Evolutionary conservation across 768 basidiomycete species (phyloP), one percentile per base, ranked within the genome.

Genomic region (Suillus fuscotomentosus): DNA sequence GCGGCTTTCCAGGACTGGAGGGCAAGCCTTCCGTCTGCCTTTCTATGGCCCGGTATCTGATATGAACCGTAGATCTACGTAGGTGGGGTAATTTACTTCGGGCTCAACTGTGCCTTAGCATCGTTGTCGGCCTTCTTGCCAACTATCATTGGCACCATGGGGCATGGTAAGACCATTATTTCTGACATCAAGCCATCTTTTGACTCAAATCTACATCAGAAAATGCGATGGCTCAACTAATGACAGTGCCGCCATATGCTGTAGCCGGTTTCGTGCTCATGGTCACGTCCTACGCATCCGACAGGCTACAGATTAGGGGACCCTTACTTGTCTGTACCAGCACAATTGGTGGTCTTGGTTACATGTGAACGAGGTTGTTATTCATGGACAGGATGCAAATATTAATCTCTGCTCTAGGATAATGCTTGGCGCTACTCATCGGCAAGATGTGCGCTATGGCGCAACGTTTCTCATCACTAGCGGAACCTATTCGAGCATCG

Each of bases 221-320:
- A 17, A 70, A 77, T 57, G 83, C 82, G 4, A 64, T 81, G 51
- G 79, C 81, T 0, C 83, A 86, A 67, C 71, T 86, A 1, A 77
- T 84, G 68, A 83, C 83, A 6, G 84, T 86, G 13, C 83, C 85
- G 8, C 85, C 85, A 10, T 86, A 86, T 66, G 82, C 82, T 7
- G 77, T 78, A 4, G 79, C 79, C 1, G 72, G 81, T 11, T 60
- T 77, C 13, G 70, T 83, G 42, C 68, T 83, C 11, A 66, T 80
- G 59, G 36, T 69, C 14, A 61, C 72, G 10, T 80, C 78, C 1
- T 84, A 79, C 64, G 64, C 65, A 22, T 83, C 85, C 6, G 82
- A 84, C 66, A 74, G 79, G 64, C 73, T 81, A 2, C 79, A 80
- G 63, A 77, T 71, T 54, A 80, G 84, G 24, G 84, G 84, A 1